Percentiles rank a stretch among this genome's conserved stretches.
These are phyloP conservation scores for Cladobotryum mycophilum DNA, from an alignment of 2,329 filamentous ascomycete species.

Conservation along the genomic window DNA sequence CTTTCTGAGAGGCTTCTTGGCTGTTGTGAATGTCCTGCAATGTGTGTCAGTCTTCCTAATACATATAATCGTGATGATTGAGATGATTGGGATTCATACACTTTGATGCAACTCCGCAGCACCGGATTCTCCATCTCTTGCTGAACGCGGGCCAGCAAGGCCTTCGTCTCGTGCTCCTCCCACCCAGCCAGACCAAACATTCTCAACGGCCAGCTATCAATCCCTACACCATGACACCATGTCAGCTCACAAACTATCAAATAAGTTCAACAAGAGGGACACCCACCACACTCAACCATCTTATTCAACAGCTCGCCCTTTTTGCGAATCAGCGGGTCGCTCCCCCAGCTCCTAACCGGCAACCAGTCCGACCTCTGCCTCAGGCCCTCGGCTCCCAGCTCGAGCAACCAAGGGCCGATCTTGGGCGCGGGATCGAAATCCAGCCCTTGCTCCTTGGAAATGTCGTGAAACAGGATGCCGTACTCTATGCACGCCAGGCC, in stretches of 20 bases:
- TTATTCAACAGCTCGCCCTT: constrained; percentile 32
- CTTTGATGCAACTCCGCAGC: constrained; percentile 24
- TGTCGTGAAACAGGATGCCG: constrained; percentile 24
- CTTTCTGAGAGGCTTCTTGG: constrained; percentile 20
- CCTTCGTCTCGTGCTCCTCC: constrained; percentile 25
- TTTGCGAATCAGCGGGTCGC: constrained; percentile 31
- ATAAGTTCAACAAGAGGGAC: background rate
- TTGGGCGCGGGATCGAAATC: constrained; percentile 35
- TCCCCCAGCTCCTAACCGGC: constrained; percentile 34
- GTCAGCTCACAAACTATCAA: background rate
- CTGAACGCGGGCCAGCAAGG: constrained; percentile 25
- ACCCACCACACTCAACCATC: constrained; percentile 22
- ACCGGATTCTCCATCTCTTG: constrained; percentile 24
- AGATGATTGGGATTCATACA: constrained; percentile 19
- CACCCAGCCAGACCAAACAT: constrained; percentile 27
- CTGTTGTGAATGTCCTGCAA: constrained; percentile 27
- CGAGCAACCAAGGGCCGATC: constrained; percentile 27
- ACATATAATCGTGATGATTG: background rate
- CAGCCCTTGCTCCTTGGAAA: constrained; percentile 25
- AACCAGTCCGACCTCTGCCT: constrained; percentile 36
- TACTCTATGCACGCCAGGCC: constrained; percentile 28
- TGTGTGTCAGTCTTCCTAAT: constrained; percentile 4
- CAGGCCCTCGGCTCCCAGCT: constrained; percentile 34
- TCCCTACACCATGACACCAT: background rate
- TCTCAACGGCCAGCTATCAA: constrained; percentile 19